Evolutionary conservation across 1,284 basidiomycete species (phyloP), one percentile per base, ranked within the genome.

Genomic region (Pseudozyma sp.): DNA sequence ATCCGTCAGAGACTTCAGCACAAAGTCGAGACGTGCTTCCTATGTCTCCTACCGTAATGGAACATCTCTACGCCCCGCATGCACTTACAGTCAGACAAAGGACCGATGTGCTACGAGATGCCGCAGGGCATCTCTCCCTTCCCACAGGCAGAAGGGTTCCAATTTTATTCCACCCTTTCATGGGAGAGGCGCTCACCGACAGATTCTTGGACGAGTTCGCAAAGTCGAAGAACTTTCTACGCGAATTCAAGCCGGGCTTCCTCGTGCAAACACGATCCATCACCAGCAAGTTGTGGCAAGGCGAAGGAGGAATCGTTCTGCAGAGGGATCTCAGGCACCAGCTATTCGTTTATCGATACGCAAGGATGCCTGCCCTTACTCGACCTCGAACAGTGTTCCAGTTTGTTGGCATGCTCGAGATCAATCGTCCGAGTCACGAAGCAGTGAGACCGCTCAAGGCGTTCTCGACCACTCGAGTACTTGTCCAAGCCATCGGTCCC

Each of bases 211-310:
- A 47, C 5, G 46, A 47, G 17, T 47, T 47, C 17, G 13, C 16
- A 9, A 4, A 16, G 7, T 47, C 46, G 16, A 4, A 5, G 6
- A 19, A 14, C 4, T 33, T 14, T 4, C 7, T 47, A 1, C 31
- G 31, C 46, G 46, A 47, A 16, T 47, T 34, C 31, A 47, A 47
- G 31, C 31, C 29, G 2, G 46, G 46, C 4, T 47, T 47, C 17
- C 17, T 47, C 11, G 16, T 47, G 29, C 46, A 31, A 47, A 9
- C 11, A 5, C 31, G 46, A 11, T 16, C 30, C 14, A 34, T 5
- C 30, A 31, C 31, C 31, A 34, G 6, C 17, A 29, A 16, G 29
- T 14, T 34, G 16, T 47, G 46, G 46, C 30, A 9, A 4, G 46
- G 31, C 5, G 14, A n/a, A 34, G 16, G 14, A 31, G 30, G 5